Evolutionary conservation across 768 basidiomycete genomes (phyloP), one percentile per base, ranked within the genome.

Genomic region (Termitomyces sp.): DNA sequence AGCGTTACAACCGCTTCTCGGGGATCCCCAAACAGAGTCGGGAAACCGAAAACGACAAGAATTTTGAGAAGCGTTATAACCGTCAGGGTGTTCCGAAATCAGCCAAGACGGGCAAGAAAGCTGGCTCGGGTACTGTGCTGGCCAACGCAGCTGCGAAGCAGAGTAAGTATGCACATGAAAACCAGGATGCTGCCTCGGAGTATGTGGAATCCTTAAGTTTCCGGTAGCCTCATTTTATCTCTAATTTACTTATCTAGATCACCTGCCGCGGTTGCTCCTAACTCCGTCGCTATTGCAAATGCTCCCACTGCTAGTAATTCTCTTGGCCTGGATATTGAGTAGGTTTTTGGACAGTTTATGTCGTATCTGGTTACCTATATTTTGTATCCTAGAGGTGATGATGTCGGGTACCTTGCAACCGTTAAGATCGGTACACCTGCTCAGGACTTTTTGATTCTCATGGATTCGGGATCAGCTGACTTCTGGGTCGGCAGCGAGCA

Each of bases 391-490:
- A 78, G 77, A 54, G 70, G 69, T 9, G 67, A 73, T 35, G 81
- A 81, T 64, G 66, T 79, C 15, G 77, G 78, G 3, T 82, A 84
- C 61, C 66, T 84, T 40, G 79, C 83, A 9, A 79, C 75, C 11
- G 61, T 88, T 11, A 78, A 84, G 62, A 76, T 88, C 45, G 87
- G 87, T n/a, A 86, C 83, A 0, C 86, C 86, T 21, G 77, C 82
- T 9, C 73, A 64, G 34, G 64, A 79, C 57, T 87, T 82, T 63
- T 64, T 71, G 28, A 66, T 88, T 51, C 72, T 88, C 19, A 83
- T 88, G 81, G 87, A 88, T 66, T 84, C 82, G 32, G 87, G 87
- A 28, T 83, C 81, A 12, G 82, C 85, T 10, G 87, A 88, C 68
- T 67, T 82, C 37, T 87, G 85, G 84, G 83, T 85, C 30, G 80